Percentiles rank a stretch among this genome's conserved stretches.
Evolutionary conservation across 2,329 filamentous ascomycete genomes (phyloP).

Genomic region (Hypoxylon sp.): DNA sequence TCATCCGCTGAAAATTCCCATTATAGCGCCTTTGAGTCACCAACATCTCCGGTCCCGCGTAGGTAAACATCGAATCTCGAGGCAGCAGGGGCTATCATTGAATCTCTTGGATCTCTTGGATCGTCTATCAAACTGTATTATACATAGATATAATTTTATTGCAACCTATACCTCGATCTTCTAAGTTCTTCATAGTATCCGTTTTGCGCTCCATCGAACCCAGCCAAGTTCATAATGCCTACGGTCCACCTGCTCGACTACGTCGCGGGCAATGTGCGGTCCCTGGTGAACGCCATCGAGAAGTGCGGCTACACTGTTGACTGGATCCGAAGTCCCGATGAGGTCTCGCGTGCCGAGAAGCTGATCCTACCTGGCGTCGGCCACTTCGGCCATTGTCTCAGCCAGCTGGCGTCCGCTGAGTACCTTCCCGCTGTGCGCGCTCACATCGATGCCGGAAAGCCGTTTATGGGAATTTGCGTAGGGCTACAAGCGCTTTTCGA

Average conservation of each 20-base stretch:
- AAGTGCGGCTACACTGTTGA: slow-evolving; percentile 93
- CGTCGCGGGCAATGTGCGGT: slow-evolving; percentile 95
- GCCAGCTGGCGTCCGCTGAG: slow-evolving; percentile 83
- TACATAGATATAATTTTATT: neutral
- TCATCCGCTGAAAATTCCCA: slow-evolving; percentile 42
- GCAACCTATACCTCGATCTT: neutral
- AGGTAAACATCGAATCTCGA: slow-evolving; percentile 1
- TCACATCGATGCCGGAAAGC: slow-evolving; percentile 92
- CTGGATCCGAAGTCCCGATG: slow-evolving; percentile 89
- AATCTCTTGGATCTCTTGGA: slow-evolving; percentile 1
- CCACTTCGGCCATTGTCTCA: slow-evolving; percentile 96
- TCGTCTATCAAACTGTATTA: slow-evolving; percentile 9
- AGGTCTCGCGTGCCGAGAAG: slow-evolving; percentile 89
- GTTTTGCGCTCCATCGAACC: slow-evolving; percentile 10
- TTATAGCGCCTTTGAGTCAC: slow-evolving; percentile 47
- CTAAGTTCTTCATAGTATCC: neutral
- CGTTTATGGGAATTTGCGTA: slow-evolving; percentile 98
- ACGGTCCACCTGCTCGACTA: slow-evolving; percentile 87
- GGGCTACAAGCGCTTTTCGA: slow-evolving; percentile 92
- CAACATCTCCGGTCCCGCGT: slow-evolving; percentile 10
- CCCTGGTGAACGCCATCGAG: slow-evolving; percentile 97
- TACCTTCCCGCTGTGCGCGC: slow-evolving; percentile 86
- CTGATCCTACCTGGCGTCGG: slow-evolving; percentile 96
- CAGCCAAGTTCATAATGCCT: slow-evolving; percentile 69
- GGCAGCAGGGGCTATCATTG: slow-evolving; percentile 1